Evolutionary conservation across 2,329 filamentous ascomycete genomes (phyloP).

Genomic region (Phialophora expanda): DNA sequence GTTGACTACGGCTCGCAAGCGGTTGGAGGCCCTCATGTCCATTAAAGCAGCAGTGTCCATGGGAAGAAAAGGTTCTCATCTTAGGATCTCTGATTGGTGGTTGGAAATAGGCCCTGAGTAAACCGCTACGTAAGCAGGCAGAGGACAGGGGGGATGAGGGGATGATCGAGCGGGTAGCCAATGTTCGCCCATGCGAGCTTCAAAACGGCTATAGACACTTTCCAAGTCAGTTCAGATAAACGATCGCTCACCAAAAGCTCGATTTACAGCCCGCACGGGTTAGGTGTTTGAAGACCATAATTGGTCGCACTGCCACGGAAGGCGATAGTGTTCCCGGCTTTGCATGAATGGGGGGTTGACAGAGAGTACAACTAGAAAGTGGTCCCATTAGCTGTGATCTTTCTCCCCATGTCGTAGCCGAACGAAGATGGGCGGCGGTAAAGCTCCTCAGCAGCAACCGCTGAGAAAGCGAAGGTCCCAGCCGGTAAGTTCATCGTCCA

Average conservation of each 20-base stretch:
- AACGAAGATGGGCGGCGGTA: conserved; percentile 20
- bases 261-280: conserved; percentile 7
- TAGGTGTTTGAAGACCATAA: conserved; percentile 5
- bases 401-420: conserved; percentile 2
- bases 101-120: conserved; percentile 19
- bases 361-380: conserved; percentile 10
- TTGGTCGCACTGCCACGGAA: not conserved
- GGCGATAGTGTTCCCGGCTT: conserved; percentile 3
- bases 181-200: conserved; percentile 1
- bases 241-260: conserved; percentile 16
- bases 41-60: not conserved
- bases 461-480: conserved; percentile 12
- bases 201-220: conserved; percentile 10
- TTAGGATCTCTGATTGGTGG: conserved; percentile 4
- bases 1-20: not conserved
- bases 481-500: conserved; percentile 8
- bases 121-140: conserved; percentile 18
- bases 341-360: conserved; percentile 10
- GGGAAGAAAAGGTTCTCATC: conserved; percentile 7
- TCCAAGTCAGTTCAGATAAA: not conserved
- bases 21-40: not conserved
- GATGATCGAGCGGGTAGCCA: not conserved
- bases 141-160: not conserved
- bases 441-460: conserved; percentile 8
- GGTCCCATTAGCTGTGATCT: not conserved